These are phyloP conservation scores for Ophioceras dolichostomum DNA, from an alignment of 2,329 filamentous ascomycete species.

Conservation along the genomic window DNA sequence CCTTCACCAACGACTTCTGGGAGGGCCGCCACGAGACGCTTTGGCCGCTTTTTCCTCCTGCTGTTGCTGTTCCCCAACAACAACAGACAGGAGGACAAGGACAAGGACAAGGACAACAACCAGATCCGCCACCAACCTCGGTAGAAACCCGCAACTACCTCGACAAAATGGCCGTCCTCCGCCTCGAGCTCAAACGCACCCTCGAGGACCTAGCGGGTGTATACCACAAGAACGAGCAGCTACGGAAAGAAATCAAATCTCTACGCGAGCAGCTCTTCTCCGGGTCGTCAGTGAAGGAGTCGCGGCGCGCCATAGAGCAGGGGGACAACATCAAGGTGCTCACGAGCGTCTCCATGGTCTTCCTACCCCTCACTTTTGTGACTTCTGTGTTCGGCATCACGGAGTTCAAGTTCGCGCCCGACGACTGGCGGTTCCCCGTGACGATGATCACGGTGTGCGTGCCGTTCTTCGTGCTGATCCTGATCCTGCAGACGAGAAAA, in stretches of 20 bases:
- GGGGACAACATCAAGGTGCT: conserved; percentile 49
- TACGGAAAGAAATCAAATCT: conserved; percentile 40
- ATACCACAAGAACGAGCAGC: conserved; percentile 37
- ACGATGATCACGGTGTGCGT: conserved; percentile 55
- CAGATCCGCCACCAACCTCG: conserved; percentile 24
- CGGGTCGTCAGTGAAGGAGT: conserved; percentile 50
- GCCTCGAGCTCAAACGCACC: conserved; percentile 36
- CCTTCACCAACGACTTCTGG: conserved; percentile 48
- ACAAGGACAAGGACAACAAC: too few relatives aligned
- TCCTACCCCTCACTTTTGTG: conserved; percentile 49
- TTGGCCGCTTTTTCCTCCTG: conserved; percentile 42
- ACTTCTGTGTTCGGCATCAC: conserved; percentile 46
- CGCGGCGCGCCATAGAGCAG: conserved; percentile 48
- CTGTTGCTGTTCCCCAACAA: too few relatives aligned
- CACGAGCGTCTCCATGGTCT: conserved; percentile 48
- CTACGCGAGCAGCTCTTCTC: conserved; percentile 50
- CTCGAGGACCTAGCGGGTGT: conserved; percentile 34
- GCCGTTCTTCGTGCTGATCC: conserved; percentile 34
- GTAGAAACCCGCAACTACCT: conserved; percentile 33
- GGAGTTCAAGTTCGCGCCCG: conserved; percentile 25
- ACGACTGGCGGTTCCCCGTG: conserved; percentile 31
- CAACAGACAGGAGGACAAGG: too few relatives aligned
- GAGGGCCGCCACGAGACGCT: conserved; percentile 38
- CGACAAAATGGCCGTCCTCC: conserved; percentile 31
- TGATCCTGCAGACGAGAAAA: conserved; percentile 29